Conservation (phyloP, 1,284 basidiomycete genomes). For the Neolentinus lepideus region DNA sequence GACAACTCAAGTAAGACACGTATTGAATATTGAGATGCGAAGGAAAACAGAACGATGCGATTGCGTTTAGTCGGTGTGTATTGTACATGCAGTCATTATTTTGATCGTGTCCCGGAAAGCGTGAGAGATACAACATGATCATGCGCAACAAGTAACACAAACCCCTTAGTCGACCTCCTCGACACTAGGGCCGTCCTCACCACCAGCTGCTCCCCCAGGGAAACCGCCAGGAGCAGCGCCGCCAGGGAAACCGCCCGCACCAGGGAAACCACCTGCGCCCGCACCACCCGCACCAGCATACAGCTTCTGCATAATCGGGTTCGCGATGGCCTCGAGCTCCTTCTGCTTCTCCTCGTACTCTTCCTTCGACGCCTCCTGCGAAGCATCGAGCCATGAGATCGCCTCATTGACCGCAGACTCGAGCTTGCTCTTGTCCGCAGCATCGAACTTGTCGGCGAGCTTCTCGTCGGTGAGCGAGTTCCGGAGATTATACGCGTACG, state of each 20-base stretch:
- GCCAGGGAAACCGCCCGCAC: constrained; percentile 37
- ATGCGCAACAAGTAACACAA: constrained; percentile 1
- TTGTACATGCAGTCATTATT: constrained; percentile 14
- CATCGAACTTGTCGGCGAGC: constrained; percentile 82
- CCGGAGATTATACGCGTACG: constrained; percentile 94
- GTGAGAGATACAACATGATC: constrained; percentile 5
- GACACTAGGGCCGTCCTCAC: constrained; percentile 79
- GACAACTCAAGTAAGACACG: neutral
- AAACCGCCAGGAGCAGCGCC: constrained; percentile 15
- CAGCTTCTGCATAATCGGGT: constrained; percentile 91
- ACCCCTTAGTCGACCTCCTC: constrained; percentile 76
- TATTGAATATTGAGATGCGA: neutral
- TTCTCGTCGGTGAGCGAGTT: constrained; percentile 86
- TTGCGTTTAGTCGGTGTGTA: constrained; percentile 4
- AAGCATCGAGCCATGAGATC: constrained; percentile 85
- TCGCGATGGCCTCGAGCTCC: constrained; percentile 88
- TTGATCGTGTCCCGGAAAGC: constrained; percentile 9
- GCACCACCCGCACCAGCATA: constrained; percentile 73
- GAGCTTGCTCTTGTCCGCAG: constrained; percentile 85
- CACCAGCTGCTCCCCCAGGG: constrained; percentile 29
- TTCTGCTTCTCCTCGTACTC: constrained; percentile 97
- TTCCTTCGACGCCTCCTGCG: constrained; percentile 90
- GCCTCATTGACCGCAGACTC: constrained; percentile 80
- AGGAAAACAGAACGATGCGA: constrained; percentile 3
- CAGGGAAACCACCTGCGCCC: constrained; percentile 27